Base-by-base conservation (phyloP, 768 basidiomycete species). In the Austroboletus eburneus region DNA sequence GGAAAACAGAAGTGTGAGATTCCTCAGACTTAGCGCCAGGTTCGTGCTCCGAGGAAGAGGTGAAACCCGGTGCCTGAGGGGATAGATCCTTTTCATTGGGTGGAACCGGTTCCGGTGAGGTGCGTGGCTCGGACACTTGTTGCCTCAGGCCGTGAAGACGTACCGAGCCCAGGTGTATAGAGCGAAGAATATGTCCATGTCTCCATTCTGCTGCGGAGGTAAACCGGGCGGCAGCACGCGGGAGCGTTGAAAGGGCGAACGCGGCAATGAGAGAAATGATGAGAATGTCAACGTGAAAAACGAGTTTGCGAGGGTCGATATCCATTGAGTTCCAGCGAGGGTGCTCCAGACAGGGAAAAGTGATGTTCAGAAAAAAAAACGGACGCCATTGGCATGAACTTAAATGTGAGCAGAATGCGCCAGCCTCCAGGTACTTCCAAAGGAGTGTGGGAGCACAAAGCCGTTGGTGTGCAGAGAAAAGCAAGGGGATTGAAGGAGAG, bases 181-280 rank as follows among this genome's bases (percentile, higher is more conserved):
- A 59, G 39, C 68, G 69, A 32, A 83, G 65, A 42, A 83, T 57
- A 50, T 79, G 72, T 0, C 81, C 82, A 38, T 63, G 70, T 24
- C 61, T 59, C 82, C 81, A 82, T 48, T 81, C 80, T 25, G 71
- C 69, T 35, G 66, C 55, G 29, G 68, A 70, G 51, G 77, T 77
- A 46, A 82, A 70, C 32, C 83, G 76, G 23, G 75, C 77, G 24
- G 78, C 46, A 10, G 68, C 69, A 43, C 77, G 74, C 10, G 81
- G 82, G 9, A 82, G 59, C 3, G 72, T 68, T 42, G 72, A 59
- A 22, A 80, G 58, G 30, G 73, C 65, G 36, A 76, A 64, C 16
- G 71, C 44, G 1, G 62, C 67, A 27, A 72, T 59, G 40, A 76
- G 48, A 20, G 70, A 68, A 39, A 75, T 50, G 39, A 82, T 58